Evolutionary conservation across 192 early-diverging fungal genomes (phyloP), one percentile per base, ranked within the genome.

Genomic region (Gigaspora rosea): DNA sequence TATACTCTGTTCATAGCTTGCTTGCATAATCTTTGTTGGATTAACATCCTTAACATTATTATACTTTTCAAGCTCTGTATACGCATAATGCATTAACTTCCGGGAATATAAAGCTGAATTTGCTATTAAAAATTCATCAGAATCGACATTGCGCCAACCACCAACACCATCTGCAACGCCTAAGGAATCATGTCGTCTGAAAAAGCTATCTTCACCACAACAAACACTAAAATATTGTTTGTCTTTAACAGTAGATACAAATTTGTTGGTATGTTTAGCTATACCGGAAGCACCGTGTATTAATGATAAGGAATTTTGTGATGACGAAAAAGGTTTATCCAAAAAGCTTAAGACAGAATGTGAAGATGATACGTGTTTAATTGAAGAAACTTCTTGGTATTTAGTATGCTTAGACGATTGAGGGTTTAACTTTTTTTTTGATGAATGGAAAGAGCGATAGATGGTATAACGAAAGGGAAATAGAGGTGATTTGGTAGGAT

Each of bases 131-230:
- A 64, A 52, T 32, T 54, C 16, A 82, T 22, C 18, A 61, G 9
- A 61, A 61, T 20, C 41, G 41, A 41, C 41, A 41, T 41, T 41
- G 41, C 83, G 75, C 97, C 97, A 99, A 35, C 96, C 96, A 41
- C 97, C 96, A 11, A 99, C 96, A 6, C 97, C 97, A 78, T 97
- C 96, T 8, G 95, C 95, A 7, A 97, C 95, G 18, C 97, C 96
- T 22, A 99, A 78, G 3, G 94, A 89, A 78, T 99, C 95, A 27
- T 88, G 78, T 69, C 96, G 88, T 64, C 84, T 80, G 78, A 99
- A 99, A 80, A 94, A 99, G 6, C 95, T 93, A 80, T 99, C 97
- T 83, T 99, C 96, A 35, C 97, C 97, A 36, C 92, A 92, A 61
- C 90, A 88, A 16, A 89, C 77, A 79, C 87, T 92, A 32, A 82